Evolutionary conservation across 768 basidiomycete genomes (phyloP), one percentile per base, ranked within the genome.

Genomic region (Russula foetens): DNA sequence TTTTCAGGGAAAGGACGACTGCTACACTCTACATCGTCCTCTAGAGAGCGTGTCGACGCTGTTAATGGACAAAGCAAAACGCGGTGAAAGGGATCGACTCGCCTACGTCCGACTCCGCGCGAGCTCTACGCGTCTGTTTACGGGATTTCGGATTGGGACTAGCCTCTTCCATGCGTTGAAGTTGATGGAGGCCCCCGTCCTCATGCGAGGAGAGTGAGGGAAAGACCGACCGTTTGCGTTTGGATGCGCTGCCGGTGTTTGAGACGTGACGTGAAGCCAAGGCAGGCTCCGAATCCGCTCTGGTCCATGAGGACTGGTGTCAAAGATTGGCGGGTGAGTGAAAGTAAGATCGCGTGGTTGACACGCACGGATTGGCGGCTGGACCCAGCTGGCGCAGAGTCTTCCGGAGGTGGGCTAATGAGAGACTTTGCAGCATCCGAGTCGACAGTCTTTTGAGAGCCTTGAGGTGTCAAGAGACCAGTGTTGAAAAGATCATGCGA

Each of bases 131-230:
- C 31, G 54, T 58, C 29, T 76, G 71, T 67, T 86, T 86, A 64
- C 84, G 80, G 1, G 83, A 76, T 68, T 83, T 84, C 38, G 84
- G 82, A 67, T 85, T 84, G 12, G 83, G 84, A 0, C 83, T 85
- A 5, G 73, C 69, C 62, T 81, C 77, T 7, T 55, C 52, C 61
- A 67, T 33, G 43, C 35, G 48, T n/a, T 14, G 71, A 58, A 26
- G 65, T 48, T 59, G 53, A 19, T 33, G 59, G 9, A 66, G 62
- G 31, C 43, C 21, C 2, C 60, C 56, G 12, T 52, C 26, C 15
- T 67, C 67, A 2, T 43, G 50, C 19, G 52, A 35, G 47, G 47
- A 24, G 23, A 56, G 38, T 11, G 66, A 67, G 7, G 59, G 69
- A 53, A 66, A 67, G 43, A 60, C 55, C n/a, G 63, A 57, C 11